Evolutionary conservation across 2,329 filamentous ascomycete genomes (phyloP), one percentile per base, ranked within the genome.

Genomic region (Colletotrichum theobromicola): DNA sequence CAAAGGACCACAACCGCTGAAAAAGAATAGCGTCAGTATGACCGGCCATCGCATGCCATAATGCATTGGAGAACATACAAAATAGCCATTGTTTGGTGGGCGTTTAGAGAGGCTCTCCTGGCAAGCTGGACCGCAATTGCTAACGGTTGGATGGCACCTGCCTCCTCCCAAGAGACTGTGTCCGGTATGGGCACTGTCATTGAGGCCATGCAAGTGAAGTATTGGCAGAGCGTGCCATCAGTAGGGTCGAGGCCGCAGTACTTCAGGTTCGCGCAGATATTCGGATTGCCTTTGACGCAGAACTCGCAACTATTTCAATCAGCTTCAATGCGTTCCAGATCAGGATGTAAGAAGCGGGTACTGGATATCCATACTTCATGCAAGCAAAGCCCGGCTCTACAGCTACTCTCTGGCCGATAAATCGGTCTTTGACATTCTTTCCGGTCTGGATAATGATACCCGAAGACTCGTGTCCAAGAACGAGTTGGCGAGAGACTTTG

Each of bases 391-490:
- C 53, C 0, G 53, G 53, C 15, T 57, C 53, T 12, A 57, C 53
- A 18, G 53, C 53, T 7, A 57, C 53, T 57, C 53, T 57, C 26
- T 57, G 53, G 12, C 53, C 53, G 15, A 57, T 24, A 4, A 57
- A 57, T 7, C 53, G 53, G 9, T 28, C 16, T 13, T 24, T 28
- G 15, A 57, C 53, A 28, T 24, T 6, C 16, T 18, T 28, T 24
- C 53, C 53, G 24, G 1, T 4, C 1, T 57, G 13, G 0, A 57
- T 28, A 26, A 57, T 57, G 53, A 57, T 2, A 57, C 92, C 92
- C 4, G 90, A 86, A 57, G 91, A 93, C 81, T 94, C 93, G 81
- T 94, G 93, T 77, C 92, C 92, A 7, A 79, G 74, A 7, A 79
- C 75, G 2, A 79, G 67, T 55, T 77, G 76, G 7, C 70, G 67